Percentiles rank a stretch among this genome's conserved stretches.
Evolutionary conservation across 202 grass and related monocot genomes (phyloP).

Genomic region (Elaeis oleifera): DNA sequence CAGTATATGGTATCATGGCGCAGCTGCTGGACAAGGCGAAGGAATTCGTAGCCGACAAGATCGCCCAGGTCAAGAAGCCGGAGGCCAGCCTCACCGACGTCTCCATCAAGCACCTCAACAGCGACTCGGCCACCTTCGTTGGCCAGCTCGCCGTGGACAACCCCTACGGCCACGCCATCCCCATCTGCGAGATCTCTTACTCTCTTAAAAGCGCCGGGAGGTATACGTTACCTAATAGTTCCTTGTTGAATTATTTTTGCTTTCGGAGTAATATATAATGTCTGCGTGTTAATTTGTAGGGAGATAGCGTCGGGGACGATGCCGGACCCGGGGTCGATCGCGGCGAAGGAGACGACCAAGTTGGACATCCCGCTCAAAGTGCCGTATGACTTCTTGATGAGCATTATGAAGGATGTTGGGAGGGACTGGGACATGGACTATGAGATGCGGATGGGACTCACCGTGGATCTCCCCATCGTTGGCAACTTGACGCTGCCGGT

Average conservation of each 20-base stretch:
- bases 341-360: constrained; percentile 29
- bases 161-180: constrained; percentile 66
- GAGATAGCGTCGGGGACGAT: constrained; percentile 63
- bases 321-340: constrained; percentile 66
- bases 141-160: constrained; percentile 49
- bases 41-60: constrained; percentile 56
- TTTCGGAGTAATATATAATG: background rate
- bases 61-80: constrained; percentile 48
- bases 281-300: background rate
- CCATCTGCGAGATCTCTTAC: constrained; percentile 76
- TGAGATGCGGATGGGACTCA: constrained; percentile 53
- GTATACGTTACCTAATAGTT: background rate
- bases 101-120: constrained; percentile 35
- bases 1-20: constrained; percentile 28
- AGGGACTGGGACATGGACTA: constrained; percentile 82
- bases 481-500: constrained; percentile 68
- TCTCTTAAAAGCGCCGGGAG: constrained; percentile 48
- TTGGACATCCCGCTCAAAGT: constrained; percentile 60
- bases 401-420: constrained; percentile 50
- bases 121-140: constrained; percentile 42
- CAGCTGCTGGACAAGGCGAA: constrained; percentile 59
- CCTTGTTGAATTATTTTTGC: background rate
- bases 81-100: constrained; percentile 59
- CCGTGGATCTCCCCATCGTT: constrained; percentile 66
- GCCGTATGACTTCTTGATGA: constrained; percentile 65